phyloP scores from a whole-genome alignment of 1,139 yeast genomes.

The Arxiozyma bovina region DNA sequence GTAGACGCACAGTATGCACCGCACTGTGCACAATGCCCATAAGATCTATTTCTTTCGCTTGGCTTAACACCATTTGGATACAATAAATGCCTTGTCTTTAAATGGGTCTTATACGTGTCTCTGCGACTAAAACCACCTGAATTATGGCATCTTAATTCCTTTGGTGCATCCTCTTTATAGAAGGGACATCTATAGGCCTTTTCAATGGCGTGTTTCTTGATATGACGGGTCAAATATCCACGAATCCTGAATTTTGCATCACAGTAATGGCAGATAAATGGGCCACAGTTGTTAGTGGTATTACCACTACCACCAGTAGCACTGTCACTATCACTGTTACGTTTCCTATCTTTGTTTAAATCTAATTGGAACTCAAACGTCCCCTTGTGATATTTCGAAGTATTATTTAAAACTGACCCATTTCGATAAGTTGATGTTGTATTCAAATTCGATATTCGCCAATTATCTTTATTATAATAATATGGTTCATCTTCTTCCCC shows the following conservation, averaged over 20 bases:
- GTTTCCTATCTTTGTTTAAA: not conserved
- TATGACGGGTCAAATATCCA: slow-evolving; percentile 86
- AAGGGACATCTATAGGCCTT: slow-evolving; percentile 92
- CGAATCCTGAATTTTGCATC: slow-evolving; percentile 72
- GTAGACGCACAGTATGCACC: slow-evolving; percentile 63
- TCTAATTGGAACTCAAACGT: not conserved
- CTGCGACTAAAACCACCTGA: slow-evolving; percentile 92
- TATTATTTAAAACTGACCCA: not conserved
- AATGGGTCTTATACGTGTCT: slow-evolving; percentile 91
- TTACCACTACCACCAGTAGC: not conserved
- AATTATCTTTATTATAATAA: not conserved
- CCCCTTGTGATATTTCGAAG: not conserved
- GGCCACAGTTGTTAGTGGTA: not conserved
- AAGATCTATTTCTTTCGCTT: slow-evolving; percentile 53
- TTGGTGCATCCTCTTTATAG: slow-evolving; percentile 39
- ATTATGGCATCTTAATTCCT: slow-evolving; percentile 69
- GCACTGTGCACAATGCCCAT: slow-evolving; percentile 83
- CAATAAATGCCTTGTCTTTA: slow-evolving; percentile 81
- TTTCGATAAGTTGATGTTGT: too few species aligned
- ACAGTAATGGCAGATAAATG: slow-evolving; percentile 53
- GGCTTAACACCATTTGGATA: slow-evolving; percentile 83
- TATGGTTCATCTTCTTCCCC: slow-evolving; percentile 1
- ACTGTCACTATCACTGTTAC: not conserved
- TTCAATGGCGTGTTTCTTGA: slow-evolving; percentile 76
- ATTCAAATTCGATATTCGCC: too few species aligned